phyloP scores from a whole-genome alignment of 805 yeast species.

The Kregervanrija delftensis region DNA sequence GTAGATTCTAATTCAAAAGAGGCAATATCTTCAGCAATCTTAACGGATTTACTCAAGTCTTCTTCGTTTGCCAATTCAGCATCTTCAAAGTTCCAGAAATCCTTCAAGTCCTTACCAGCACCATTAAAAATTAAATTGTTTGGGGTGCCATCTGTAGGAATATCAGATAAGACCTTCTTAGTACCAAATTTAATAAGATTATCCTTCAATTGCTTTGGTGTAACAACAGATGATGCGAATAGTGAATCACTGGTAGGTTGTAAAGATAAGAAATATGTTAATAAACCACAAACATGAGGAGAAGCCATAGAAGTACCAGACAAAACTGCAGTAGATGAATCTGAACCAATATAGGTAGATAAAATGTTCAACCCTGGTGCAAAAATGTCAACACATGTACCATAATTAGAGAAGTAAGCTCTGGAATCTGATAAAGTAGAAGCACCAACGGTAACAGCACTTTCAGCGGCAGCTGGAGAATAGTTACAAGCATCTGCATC shows the following conservation, averaged over 20 bases:
- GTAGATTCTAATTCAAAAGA: slow-evolving; percentile 13
- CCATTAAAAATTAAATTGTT: slow-evolving; percentile 75
- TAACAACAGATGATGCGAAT: slow-evolving; percentile 49
- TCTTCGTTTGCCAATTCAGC: slow-evolving; percentile 7
- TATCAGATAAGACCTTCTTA: slow-evolving; percentile 47
- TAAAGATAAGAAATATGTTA: slow-evolving; percentile 81
- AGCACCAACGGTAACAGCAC: slow-evolving; percentile 92
- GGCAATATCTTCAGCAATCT: slow-evolving; percentile 16
- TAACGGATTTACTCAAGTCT: slow-evolving; percentile 16
- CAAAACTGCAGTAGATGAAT: slow-evolving; percentile 68
- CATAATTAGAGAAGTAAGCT: slow-evolving; percentile 94
- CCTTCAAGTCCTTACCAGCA: slow-evolving; percentile 65
- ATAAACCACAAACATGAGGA: slow-evolving; percentile 90
- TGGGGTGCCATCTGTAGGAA: slow-evolving; percentile 65
- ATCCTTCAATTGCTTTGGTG: slow-evolving; percentile 73
- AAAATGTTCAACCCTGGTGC: slow-evolving; percentile 92
- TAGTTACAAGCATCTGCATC: slow-evolving; percentile 87
- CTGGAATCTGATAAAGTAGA: slow-evolving; percentile 81
- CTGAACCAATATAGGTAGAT: slow-evolving; percentile 77
- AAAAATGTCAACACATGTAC: slow-evolving; percentile 91
- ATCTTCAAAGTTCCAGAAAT: slow-evolving; percentile 44
- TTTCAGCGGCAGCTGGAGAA: slow-evolving; percentile 84
- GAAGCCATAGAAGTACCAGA: slow-evolving; percentile 99
- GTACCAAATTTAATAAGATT: slow-evolving; percentile 67
- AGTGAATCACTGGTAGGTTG: slow-evolving; percentile 70